Evolutionary conservation across 352 stramenopile species (phyloP), one percentile per base, ranked within the genome.

Genomic region (Globisporangium spinosum): DNA sequence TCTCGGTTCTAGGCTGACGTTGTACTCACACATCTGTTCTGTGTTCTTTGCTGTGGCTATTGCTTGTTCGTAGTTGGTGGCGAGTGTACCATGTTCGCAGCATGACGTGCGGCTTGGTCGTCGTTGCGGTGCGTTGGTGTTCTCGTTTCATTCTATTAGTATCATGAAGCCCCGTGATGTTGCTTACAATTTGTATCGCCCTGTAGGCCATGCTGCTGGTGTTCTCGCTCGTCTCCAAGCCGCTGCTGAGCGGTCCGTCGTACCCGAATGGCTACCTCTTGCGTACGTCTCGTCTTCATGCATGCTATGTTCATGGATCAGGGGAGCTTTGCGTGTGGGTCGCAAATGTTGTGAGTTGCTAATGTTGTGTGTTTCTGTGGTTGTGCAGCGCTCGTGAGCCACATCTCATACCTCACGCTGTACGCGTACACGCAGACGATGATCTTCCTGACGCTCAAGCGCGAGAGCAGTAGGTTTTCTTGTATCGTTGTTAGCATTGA

Each of bases 351-450:
- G n/a, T 49, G 9, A n/a, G n/a, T n/a, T n/a, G n/a, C 3, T 55
- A 55, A 55, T 55, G 8, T 55, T 27, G n/a, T 49, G 9, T 58
- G 12, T 25, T 32, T 34, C 5, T 34, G 5, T 10, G 3, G 23
- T 15, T 12, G 38, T 20, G 0, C 38, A 87, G 77, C 84, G 0
- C 65, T 90, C 4, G 45, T 77, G 10, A 69, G 70, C 23, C 83
- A 91, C 51, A 72, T 89, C 12, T 58, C 65, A n/a, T 91, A 83
- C 65, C 72, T 91, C 22, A 71, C 80, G 20, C 60, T 80, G 9
- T 89, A 82, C 58, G 73, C 82, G 0, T 92, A 90, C 74, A 89
- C 84, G 3, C 82, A 92, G 66, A 92, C 84, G 9, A 92, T 90
- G 82, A 71, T 89, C 22, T 92, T 85, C 63, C 66, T 89, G 17